phyloP scores from a whole-genome alignment of 2,329 filamentous ascomycete species.

The Ophiostoma populinum region DNA sequence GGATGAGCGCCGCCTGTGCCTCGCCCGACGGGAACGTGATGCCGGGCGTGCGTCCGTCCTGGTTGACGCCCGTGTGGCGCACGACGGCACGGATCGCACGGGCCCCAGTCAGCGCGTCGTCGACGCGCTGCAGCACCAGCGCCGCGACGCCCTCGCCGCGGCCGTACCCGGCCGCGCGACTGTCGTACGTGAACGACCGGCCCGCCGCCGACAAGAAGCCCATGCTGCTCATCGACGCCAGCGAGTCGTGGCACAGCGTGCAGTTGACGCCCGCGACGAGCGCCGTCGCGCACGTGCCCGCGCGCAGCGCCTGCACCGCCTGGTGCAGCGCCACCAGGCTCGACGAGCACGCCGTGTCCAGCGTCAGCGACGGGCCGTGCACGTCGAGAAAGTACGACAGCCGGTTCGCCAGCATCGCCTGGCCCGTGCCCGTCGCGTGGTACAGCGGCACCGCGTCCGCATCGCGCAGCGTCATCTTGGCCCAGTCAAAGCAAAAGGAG shows the following conservation, averaged over 20 bases:
- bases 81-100: conserved; percentile 19
- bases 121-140: conserved; percentile 26
- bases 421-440: conserved; percentile 18
- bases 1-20: conserved; percentile 13
- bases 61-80: conserved; percentile 11
- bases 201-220: conserved; percentile 22
- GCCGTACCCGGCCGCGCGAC: conserved; percentile 27
- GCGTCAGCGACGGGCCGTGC: conserved; percentile 22
- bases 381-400: conserved; percentile 25
- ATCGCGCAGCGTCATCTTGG: conserved; percentile 11
- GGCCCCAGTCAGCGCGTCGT: conserved; percentile 20
- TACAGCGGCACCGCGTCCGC: conserved; percentile 15
- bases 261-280: conserved; percentile 13
- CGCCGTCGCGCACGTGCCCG: conserved; percentile 10
- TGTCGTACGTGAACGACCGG: conserved; percentile 20
- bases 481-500: conserved; percentile 17
- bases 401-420: conserved; percentile 22
- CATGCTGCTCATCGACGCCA: conserved; percentile 28
- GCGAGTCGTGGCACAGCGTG: conserved; percentile 12
- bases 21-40: conserved; percentile 13
- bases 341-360: conserved; percentile 29
- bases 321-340: conserved; percentile 24
- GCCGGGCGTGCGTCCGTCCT: conserved; percentile 11
- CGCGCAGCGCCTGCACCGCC: conserved; percentile 17
- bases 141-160: conserved; percentile 30